Evolutionary conservation across 345 rosid genomes (phyloP).

Genomic region (Chamaenerion angustifolium): DNA sequence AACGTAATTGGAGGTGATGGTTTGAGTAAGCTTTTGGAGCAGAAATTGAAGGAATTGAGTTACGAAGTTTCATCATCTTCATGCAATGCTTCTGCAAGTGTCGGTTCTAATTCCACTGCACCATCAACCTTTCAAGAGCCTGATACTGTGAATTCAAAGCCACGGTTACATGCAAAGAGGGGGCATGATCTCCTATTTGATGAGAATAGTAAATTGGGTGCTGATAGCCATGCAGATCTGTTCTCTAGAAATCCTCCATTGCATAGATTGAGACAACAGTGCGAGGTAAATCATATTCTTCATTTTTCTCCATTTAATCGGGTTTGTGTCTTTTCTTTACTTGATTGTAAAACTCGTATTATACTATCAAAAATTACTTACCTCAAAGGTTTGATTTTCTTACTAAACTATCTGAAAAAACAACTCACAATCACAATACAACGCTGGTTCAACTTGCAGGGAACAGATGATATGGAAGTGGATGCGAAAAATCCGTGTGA

Average conservation of each 20-base stretch:
- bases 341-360: no score
- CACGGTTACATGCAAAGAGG: slow-evolving; percentile 10
- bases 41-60: slow-evolving; percentile 68
- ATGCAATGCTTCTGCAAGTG: slow-evolving; percentile 20
- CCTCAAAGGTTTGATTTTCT: background rate
- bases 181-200: slow-evolving; percentile 5
- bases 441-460: slow-evolving; percentile 19
- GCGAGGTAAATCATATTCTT: slow-evolving; percentile 27
- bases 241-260: slow-evolving; percentile 11
- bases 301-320: background rate
- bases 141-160: slow-evolving; percentile 9
- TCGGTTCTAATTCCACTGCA: slow-evolving; percentile 21
- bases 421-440: background rate
- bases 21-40: slow-evolving; percentile 66
- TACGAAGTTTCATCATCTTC: slow-evolving; percentile 38
- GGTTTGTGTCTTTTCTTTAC: background rate
- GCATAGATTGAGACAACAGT: slow-evolving; percentile 17
- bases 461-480: slow-evolving; percentile 34
- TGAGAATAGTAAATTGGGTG: slow-evolving; percentile 11
- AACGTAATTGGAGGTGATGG: slow-evolving; percentile 73
- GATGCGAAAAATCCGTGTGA: slow-evolving; percentile 20
- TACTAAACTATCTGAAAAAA: no score
- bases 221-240: slow-evolving; percentile 13
- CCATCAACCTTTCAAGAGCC: slow-evolving; percentile 17
- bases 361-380: no score